Evolutionary conservation across 2,329 filamentous ascomycete genomes (phyloP).

Genomic region (Periconia sp.): DNA sequence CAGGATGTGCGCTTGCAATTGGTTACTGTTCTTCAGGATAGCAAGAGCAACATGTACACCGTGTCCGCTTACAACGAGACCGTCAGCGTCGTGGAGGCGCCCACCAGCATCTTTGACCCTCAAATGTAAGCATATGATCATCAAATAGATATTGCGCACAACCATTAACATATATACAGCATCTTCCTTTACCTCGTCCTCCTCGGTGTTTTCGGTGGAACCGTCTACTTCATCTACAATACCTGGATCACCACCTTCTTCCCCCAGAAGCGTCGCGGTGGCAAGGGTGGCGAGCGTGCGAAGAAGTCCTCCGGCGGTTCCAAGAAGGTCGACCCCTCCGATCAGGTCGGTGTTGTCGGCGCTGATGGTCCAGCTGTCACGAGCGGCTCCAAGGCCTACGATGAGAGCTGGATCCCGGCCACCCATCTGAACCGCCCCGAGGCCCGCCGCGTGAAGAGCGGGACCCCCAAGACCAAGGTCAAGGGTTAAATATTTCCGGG

Average conservation of each 20-base stretch:
- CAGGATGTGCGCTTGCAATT: constrained; percentile 83
- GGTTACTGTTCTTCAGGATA: constrained; percentile 70
- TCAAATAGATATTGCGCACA: not conserved
- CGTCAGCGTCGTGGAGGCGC: constrained; percentile 84
- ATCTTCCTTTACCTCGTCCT: constrained; percentile 98
- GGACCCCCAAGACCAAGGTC: constrained; percentile 43
- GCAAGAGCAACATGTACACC: constrained; percentile 71
- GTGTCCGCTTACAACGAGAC: constrained; percentile 78
- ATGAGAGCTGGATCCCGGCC: constrained; percentile 91
- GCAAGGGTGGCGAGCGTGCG: constrained; percentile 66
- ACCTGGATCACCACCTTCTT: constrained; percentile 97
- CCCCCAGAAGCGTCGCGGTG: constrained; percentile 71
- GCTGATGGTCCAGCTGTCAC: constrained; percentile 71
- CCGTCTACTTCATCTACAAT: constrained; percentile 95
- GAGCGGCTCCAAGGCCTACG: constrained; percentile 73
- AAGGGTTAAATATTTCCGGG: constrained; percentile 25
- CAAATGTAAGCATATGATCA: constrained; percentile 71
- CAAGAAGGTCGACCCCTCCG: constrained; percentile 67
- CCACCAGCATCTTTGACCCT: constrained; percentile 88
- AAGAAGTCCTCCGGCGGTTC: constrained; percentile 62
- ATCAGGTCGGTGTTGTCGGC: constrained; percentile 65
- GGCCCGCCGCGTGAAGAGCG: constrained; percentile 61
- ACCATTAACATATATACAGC: constrained; percentile 51
- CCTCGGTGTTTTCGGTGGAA: constrained; percentile 72
- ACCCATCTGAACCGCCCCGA: constrained; percentile 86